Percentiles rank a stretch among this genome's conserved stretches.
Evolutionary conservation across 331 rosid genomes (phyloP).

Genomic region (Saraca asoca): DNA sequence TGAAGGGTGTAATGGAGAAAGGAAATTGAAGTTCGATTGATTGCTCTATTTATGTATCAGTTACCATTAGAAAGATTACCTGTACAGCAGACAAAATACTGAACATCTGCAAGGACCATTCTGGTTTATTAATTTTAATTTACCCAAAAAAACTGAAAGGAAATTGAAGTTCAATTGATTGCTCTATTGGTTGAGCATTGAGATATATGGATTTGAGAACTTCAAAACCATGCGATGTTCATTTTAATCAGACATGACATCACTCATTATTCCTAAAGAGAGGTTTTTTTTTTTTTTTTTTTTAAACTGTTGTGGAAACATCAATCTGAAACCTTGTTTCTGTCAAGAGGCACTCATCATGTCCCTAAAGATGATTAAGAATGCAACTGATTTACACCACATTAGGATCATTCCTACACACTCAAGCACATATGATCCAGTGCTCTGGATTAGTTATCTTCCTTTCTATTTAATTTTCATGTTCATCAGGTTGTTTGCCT

Average conservation of each 20-base stretch:
- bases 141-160: background rate
- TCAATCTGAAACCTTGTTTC: conserved; percentile 15
- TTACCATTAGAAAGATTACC: background rate
- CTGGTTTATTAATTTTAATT: too few relatives aligned
- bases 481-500: conserved; percentile 59
- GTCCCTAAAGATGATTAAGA: conserved; percentile 4
- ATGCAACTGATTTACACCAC: conserved; percentile 27
- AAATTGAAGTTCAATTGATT: background rate
- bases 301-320: conserved; percentile 14
- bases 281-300: background rate
- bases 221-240: conserved; percentile 10
- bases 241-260: conserved; percentile 2
- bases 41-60: conserved; percentile 3
- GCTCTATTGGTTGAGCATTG: background rate
- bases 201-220: background rate
- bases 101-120: too few relatives aligned
- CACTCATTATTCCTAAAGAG: conserved; percentile 12
- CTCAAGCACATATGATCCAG: conserved; percentile 4
- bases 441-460: conserved; percentile 23
- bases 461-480: conserved; percentile 16
- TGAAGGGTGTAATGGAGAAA: background rate
- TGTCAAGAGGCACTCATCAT: conserved; percentile 17
- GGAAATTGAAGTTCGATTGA: background rate
- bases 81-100: too few relatives aligned
- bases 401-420: background rate